Base-by-base conservation (phyloP, 805 yeast genomes). In the Metschnikowia peoriensis region DNA sequence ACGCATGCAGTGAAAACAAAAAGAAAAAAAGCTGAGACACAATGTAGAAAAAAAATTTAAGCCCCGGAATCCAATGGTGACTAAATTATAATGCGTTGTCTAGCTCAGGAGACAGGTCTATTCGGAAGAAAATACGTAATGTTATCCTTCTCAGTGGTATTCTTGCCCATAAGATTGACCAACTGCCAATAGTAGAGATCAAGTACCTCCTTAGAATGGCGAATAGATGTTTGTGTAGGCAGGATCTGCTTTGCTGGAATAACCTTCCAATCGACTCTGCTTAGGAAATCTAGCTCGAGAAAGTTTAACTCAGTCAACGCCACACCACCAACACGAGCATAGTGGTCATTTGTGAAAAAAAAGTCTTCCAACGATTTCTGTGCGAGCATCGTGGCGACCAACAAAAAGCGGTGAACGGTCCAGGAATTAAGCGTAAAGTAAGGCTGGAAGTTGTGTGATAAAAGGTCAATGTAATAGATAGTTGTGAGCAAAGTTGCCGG, bases 241-340 rank as follows among this genome's bases (percentile, higher is more conserved):
- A 55, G 63, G 6, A 63, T 44, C 32, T 64, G 71, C 51, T 69
- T 71, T 5, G 72, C 71, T 1, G 79, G 79, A n/a, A 75, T 64
- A 41, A 76, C 69, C 46, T 67, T 76, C 82, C 94, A 93, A 53
- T 84, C 82, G 9, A 93, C 93, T 55, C 91, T 76, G 46, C 81
- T 80, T 43, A 93, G 77, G 62, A 94, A 91, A 68, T 94, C 98
- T 49, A 88, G 84, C 66, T 93, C 99, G 44, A 93, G 75, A 50
- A 93, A 78, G 67, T 94, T 94, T 59, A 92, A 74, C 65, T 91
- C 97, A 53, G 84, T 79, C 45, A 86, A 72, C 41, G 89, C 89
- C 5, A 91, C 87, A 54, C 99, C 98, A 3, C 99, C 99, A 16
- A 94, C 97, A 66, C 88, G 88, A 11, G 98, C 96, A 64, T 94